A percentile compares a stretch with the other conserved stretches of the same genome.
Conservation (phyloP, 2,329 filamentous ascomycete genomes). For the Metarhizium anisopliae region DNA sequence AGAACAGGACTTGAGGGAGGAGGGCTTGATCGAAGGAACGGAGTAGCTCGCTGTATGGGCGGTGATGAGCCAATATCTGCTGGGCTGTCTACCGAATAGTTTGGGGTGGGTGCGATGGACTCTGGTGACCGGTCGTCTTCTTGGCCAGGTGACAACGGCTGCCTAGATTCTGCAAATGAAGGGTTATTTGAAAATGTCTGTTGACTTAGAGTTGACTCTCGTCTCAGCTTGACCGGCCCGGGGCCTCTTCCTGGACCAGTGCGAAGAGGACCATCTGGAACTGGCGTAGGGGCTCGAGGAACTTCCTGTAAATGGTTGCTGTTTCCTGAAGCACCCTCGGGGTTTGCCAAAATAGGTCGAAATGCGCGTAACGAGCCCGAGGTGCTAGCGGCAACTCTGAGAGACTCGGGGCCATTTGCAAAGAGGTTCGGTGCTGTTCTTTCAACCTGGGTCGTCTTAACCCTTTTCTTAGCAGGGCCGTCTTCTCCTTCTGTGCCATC, state of each 20-base stretch:
- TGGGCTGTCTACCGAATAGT: conserved; percentile 57
- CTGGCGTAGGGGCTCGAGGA: conserved; percentile 70
- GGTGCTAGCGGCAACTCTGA: conserved; percentile 85
- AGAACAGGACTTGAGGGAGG: conserved; percentile 74
- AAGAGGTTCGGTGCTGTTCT: conserved; percentile 61
- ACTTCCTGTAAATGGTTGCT: conserved; percentile 56
- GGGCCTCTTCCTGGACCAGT: conserved; percentile 19
- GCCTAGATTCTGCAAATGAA: conserved; percentile 30
- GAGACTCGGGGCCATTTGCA: conserved; percentile 64
- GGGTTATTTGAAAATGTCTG: conserved; percentile 40
- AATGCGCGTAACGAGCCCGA: conserved; percentile 80
- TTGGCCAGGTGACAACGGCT: conserved; percentile 33
- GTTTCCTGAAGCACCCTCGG: conserved; percentile 24
- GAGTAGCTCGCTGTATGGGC: conserved; percentile 59
- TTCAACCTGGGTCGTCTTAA: conserved; percentile 64
- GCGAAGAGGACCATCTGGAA: conserved; percentile 42
- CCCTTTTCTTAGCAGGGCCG: conserved; percentile 56
- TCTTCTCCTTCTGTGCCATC: conserved; percentile 55
- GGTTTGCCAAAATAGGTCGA: conserved; percentile 55
- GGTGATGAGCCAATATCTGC: conserved; percentile 85
- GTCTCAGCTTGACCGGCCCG: conserved; percentile 35
- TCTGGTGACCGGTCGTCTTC: conserved; percentile 48
- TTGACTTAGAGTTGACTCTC: conserved; percentile 50
- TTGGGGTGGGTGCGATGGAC: conserved; percentile 41
- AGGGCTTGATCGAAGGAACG: conserved; percentile 49